Base-by-base conservation (phyloP, 1,284 basidiomycete species). In the Ganoderma meredithae region DNA sequence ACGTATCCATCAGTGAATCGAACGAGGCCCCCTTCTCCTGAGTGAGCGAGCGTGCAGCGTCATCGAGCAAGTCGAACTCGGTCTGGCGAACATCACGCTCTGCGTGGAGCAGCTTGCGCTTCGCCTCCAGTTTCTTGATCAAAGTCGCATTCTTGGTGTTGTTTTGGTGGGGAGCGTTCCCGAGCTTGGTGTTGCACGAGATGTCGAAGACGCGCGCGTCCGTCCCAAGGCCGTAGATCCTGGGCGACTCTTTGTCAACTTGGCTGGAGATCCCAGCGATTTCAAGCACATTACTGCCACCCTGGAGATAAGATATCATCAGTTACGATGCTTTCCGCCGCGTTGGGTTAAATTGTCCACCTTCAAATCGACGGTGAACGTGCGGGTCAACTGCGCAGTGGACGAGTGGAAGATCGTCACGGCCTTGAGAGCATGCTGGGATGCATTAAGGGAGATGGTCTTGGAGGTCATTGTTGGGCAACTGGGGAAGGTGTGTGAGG, bases 191-290 rank as follows among this genome's bases (percentile, higher is more conserved):
- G 31, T 79, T 83, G 74, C 82, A 86, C 8, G 84, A 81, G 27
- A 87, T 82, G 74, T 86, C 86, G 64, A 83, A 82, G 17, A 89
- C 78, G 65, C 83, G 83, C 6, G 83, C 82, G 39, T 81, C 67
- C 0, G 68, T 76, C 25, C 80, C 81, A 17, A 86, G 77, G 4
- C 84, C 85, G 56, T 84, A 83, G 15, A 88, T 81, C 47, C 86
- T 81, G 49, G 84, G 80, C 25, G 85, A 85, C 10, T 86, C 79
- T 0, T 79, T 80, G 70, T 87, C 85, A 62, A 88, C 83, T 40
- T 76, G 78, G 70, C 81, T 81, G 5, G 87, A 79, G 9, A 89
- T 80, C 55, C 80, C 80, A 40, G 72, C 78, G 53, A 88, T 84
- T 62, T 83, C 36, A 6, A 36, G 36, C 36, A 36, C 36, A 9